These are phyloP conservation scores for Cladobotryum protrusum DNA, from an alignment of 2,329 filamentous ascomycete species.

Conservation along the genomic window DNA sequence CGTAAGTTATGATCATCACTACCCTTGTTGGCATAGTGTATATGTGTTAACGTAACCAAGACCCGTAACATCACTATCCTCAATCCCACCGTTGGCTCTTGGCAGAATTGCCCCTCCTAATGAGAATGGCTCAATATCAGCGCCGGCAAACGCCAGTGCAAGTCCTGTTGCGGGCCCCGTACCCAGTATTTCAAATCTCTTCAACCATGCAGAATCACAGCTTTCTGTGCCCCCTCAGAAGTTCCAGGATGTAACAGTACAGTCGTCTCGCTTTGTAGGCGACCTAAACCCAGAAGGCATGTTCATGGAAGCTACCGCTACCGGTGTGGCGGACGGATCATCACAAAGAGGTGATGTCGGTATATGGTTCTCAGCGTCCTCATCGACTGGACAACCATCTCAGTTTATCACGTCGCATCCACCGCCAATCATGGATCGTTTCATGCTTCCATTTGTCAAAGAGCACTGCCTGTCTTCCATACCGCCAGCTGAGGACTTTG, in stretches of 20 bases:
- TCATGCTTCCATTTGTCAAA: constrained; percentile 37
- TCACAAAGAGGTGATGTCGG: constrained; percentile 49
- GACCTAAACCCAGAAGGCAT: constrained; percentile 56
- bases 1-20: constrained; percentile 19
- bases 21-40: not conserved
- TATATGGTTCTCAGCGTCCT: constrained; percentile 42
- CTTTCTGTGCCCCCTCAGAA: not conserved
- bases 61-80: constrained; percentile 6
- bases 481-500: constrained; percentile 42
- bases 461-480: constrained; percentile 42
- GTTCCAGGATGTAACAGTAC: constrained; percentile 14
- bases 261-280: constrained; percentile 46
- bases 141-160: not conserved
- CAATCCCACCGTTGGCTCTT: constrained; percentile 2
- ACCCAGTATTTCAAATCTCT: not conserved
- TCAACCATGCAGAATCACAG: not conserved
- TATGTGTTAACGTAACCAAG: not conserved
- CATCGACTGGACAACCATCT: constrained; percentile 22
- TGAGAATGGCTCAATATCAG: not conserved
- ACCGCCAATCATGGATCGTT: constrained; percentile 34
- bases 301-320: constrained; percentile 48
- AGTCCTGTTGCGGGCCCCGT: not conserved
- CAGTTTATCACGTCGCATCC: constrained; percentile 34
- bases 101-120: not conserved
- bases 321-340: constrained; percentile 24